Conservation (phyloP, 768 basidiomycete genomes). For the Pulveroboletus ravenelii region DNA sequence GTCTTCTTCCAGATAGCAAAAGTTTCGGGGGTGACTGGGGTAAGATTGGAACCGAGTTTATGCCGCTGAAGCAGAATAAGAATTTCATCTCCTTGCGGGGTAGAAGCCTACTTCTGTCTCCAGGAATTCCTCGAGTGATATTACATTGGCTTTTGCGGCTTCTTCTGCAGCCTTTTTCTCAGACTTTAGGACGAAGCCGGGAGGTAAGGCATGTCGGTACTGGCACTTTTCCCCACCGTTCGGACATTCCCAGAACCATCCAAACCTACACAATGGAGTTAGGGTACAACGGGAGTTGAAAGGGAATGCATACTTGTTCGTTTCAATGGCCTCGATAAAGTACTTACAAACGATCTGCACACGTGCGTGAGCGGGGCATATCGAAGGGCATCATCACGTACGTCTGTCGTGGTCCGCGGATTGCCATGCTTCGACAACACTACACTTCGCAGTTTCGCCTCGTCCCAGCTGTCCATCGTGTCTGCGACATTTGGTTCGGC, state of each 20-base stretch:
- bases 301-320: conserved; percentile 53
- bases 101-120: conserved; percentile 83
- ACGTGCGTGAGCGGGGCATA: conserved; percentile 5
- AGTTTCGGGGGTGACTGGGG: conserved; percentile 87
- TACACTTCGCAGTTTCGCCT: conserved; percentile 86
- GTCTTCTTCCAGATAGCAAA: conserved; percentile 97
- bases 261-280: conserved; percentile 47
- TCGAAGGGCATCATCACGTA: conserved; percentile 32
- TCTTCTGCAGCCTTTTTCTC: conserved; percentile 91
- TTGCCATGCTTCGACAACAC: conserved; percentile 86
- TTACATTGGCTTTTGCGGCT: conserved; percentile 81
- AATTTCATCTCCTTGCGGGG: background rate
- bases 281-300: background rate
- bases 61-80: conserved; percentile 59
- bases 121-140: conserved; percentile 94
- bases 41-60: conserved; percentile 85
- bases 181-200: conserved; percentile 92
- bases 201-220: conserved; percentile 92
- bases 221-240: conserved; percentile 79
- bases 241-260: conserved; percentile 97
- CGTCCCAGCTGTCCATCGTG: conserved; percentile 98
- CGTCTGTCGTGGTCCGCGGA: conserved; percentile 88
- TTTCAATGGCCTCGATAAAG: conserved; percentile 96
- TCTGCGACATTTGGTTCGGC: conserved; percentile 43
- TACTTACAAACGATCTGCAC: conserved; percentile 92